Base-by-base conservation (phyloP, 1,139 yeast species). In the Suhomyces ambrosiae region DNA sequence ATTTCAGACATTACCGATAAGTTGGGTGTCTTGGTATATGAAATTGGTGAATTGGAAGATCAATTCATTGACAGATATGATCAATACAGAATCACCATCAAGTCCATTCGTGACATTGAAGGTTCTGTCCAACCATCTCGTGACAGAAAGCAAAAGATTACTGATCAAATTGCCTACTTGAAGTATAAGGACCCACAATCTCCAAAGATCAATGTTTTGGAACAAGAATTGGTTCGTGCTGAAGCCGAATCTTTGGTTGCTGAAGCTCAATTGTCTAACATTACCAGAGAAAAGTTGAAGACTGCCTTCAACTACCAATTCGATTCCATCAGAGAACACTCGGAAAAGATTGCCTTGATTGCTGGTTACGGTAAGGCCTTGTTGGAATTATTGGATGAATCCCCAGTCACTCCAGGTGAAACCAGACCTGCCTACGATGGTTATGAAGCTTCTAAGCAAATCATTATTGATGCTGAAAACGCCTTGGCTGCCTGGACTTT, bases 211-310 rank as follows among this genome's bases (percentile, higher is more conserved):
- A 79, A 80, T 48, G 86, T 85, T 44, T 76, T 85, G 61, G 95
- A 86, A 68, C 95, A 86, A 67, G 94, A 86, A 63, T 74, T 86
- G 60, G 95, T 86, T 42, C 79, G 95, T 68, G 94, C 94, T 32
- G 95, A 86, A 68, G 95, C 95, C 41, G 95, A 86, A 66, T 82
- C 90, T 37, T 74, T 86, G 53, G 95, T 86, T 56, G 95, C 95
- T 37, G 95, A 86, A 69, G 94, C 95, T 35, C 95, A 86, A 69
- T 76, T 86, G 60, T 82, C 90, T 36, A 86, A 86, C 65, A 85
- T 86, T 54, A 86, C 95, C 49, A 79, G 95, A 70, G 94, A 86
- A 68, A 84, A 85, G 67, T 76, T 86, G 59, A 85, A 85, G 76
- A 85, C 89, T 49, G 88, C 94, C 40, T 86, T 80, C 71, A 77